A percentile compares a stretch with the other conserved stretches of the same genome.
phyloP scores from a whole-genome alignment of 805 yeast species.

The Hanseniaspora occidentalis region DNA sequence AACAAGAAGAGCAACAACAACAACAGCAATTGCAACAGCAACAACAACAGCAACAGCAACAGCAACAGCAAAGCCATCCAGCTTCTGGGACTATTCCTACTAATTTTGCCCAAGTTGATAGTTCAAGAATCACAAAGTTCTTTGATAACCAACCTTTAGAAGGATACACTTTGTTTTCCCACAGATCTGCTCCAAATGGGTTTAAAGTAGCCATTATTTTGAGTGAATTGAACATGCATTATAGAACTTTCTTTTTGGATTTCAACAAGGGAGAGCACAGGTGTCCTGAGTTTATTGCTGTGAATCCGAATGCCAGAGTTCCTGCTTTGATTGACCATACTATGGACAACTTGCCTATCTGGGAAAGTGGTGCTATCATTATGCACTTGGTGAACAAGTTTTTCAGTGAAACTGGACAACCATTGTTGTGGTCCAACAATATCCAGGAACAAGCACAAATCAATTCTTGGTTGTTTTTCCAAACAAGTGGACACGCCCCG shows the following conservation, averaged over 20 bases:
- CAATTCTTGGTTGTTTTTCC: conserved; percentile 83
- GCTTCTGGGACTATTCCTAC: conserved; percentile 26
- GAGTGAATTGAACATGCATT: conserved; percentile 68
- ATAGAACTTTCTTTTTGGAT: conserved; percentile 73
- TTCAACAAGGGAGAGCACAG: conserved; percentile 84
- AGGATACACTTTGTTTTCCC: conserved; percentile 75
- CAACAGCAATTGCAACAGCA: conserved; percentile 10
- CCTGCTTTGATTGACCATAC: conserved; percentile 90
- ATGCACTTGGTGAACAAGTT: conserved; percentile 66
- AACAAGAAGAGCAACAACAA: conserved; percentile 6
- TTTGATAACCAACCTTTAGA: conserved; percentile 65
- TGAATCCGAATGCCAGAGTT: conserved; percentile 91
- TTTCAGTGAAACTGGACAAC: conserved; percentile 52
- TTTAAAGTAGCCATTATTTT: conserved; percentile 88
- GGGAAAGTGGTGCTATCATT: conserved; percentile 94
- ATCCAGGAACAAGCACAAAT: conserved; percentile 73
- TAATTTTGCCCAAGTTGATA: conserved; percentile 33
- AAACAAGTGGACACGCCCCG: conserved; percentile 96
- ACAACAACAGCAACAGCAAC: conserved; percentile 10
- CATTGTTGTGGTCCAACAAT: conserved; percentile 65
- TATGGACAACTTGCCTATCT: conserved; percentile 64
- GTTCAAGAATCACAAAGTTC: conserved; percentile 53
- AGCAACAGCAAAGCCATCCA: conserved; percentile 10
- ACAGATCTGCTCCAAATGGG: conserved; percentile 89
- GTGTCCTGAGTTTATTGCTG: conserved; percentile 85